phyloP scores from a whole-genome alignment of 345 rosid genomes.

The Salix exigua region DNA sequence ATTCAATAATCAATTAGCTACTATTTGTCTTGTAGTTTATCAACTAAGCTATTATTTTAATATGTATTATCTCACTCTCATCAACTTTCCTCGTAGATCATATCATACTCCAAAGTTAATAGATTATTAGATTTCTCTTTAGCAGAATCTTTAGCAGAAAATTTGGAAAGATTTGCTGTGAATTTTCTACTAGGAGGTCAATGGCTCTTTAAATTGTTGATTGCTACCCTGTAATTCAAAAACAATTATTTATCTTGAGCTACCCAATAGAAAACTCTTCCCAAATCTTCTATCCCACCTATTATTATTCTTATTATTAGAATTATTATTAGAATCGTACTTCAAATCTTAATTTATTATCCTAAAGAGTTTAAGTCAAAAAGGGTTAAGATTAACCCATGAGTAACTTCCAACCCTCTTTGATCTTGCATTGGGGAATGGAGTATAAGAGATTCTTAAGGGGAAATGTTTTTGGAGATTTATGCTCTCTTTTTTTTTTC shows the following conservation, averaged over 20 bases:
- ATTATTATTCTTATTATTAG: no score
- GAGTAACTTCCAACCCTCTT: no score
- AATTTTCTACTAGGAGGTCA: constrained; percentile 26
- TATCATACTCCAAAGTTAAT: neutral
- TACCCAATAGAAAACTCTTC: no score
- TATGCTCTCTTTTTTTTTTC: no score
- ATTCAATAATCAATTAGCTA: neutral
- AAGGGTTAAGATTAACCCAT: no score
- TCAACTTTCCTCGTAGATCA: neutral
- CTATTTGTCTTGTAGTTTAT: constrained; percentile 1
- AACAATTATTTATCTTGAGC: neutral
- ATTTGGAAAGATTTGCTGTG: constrained; percentile 21
- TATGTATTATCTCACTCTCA: constrained; percentile 2
- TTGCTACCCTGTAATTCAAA: constrained; percentile 23
- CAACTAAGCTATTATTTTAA: neutral
- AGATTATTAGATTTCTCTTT: constrained; percentile 9
- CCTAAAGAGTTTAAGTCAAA: no score
- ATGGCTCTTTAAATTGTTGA: constrained; percentile 1
- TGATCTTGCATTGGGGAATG: no score
- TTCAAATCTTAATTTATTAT: no score
- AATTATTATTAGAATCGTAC: no score
- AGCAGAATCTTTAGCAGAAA: constrained; percentile 21
- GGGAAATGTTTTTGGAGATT: no score
- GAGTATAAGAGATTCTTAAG: no score
- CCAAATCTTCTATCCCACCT: no score